These are phyloP conservation scores for Mycosphaerella sp. DNA, from an alignment of 2,329 filamentous ascomycete species.

Conservation along the genomic window DNA sequence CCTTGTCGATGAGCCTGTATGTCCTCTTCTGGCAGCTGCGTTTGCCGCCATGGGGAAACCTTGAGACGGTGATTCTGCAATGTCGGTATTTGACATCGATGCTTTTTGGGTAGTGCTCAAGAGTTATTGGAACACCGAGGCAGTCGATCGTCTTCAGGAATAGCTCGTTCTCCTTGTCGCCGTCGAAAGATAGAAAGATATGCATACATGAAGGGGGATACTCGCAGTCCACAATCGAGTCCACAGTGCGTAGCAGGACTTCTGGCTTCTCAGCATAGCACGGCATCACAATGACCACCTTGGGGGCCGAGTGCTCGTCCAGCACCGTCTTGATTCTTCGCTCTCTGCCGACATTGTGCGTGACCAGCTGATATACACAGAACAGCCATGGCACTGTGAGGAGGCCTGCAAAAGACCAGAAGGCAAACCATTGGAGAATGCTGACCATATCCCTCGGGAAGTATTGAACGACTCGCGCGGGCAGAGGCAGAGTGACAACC, in stretches of 20 bases:
- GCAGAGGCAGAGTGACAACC: slow-evolving; percentile 84
- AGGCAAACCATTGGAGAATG: slow-evolving; percentile 87
- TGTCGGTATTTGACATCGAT: slow-evolving; percentile 83
- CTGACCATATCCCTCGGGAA: slow-evolving; percentile 65
- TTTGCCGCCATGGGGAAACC: slow-evolving; percentile 91
- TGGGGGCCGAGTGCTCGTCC: slow-evolving; percentile 79
- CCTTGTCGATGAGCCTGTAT: slow-evolving; percentile 86
- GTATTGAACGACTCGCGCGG: slow-evolving; percentile 61
- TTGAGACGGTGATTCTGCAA: slow-evolving; percentile 80
- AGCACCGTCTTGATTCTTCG: slow-evolving; percentile 78
- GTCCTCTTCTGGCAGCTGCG: slow-evolving; percentile 89
- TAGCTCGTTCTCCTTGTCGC: slow-evolving; percentile 78
- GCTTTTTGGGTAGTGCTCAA: slow-evolving; percentile 75
- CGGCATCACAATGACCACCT: slow-evolving; percentile 94
- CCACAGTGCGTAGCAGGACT: slow-evolving; percentile 74
- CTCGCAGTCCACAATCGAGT: slow-evolving; percentile 89
- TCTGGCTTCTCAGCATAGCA: slow-evolving; percentile 90
- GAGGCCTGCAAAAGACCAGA: slow-evolving; percentile 83
- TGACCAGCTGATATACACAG: slow-evolving; percentile 86
- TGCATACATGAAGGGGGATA: slow-evolving; percentile 90
- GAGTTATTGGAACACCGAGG: slow-evolving; percentile 70
- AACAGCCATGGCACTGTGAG: slow-evolving; percentile 87
- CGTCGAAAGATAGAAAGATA: slow-evolving; percentile 92
- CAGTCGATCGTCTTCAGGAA: slow-evolving; percentile 81
- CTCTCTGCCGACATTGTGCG: slow-evolving; percentile 72